Base-by-base conservation (phyloP, 1,139 yeast genomes). In the Candida buenavistaensis region DNA sequence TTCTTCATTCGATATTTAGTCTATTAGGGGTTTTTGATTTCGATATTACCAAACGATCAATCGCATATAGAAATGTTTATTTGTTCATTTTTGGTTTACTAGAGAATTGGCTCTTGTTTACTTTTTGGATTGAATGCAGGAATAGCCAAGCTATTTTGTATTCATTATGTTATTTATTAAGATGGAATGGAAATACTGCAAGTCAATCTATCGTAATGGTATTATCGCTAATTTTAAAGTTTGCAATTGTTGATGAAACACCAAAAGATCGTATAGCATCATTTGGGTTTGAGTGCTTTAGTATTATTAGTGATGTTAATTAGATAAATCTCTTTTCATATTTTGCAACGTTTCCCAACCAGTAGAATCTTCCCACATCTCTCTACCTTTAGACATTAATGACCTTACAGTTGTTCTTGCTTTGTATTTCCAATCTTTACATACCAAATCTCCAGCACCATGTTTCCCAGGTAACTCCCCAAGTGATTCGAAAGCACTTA, bases 401-500 rank as follows among this genome's bases (percentile, higher is more conserved):
- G 88, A 75, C 48, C 95, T 72, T 11, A 89, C 72, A 0, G 87
- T 68, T 8, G 85, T 75, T 44, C 80, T 73, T 2, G 95, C 82
- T 55, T 89, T 89, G 61, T 83, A 87, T 51, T 78, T 83, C 97
- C 97, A 90, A 54, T 89, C 96, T 49, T 81, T 78, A 56, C 96
- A 89, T 5, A 92, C 96, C 11, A 84, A 52, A 49, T 85, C 89
- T 2, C 82, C 96, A 3, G 88, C 89, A 17, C 84, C 86, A 47
- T 82, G 78, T 48, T 85, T 84, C 3, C 97, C 97, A 13, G 89
- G 90, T 48, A 78, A 61, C 38, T 85, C 95, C 9, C 97, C 97
- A 26, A 86, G 71, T 5, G 87, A 82, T 50, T 82, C 90, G 55
- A 90, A 92, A 0, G 96, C 95, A 30, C 94, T 88, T 3, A 85